Evolutionary conservation across 192 early-diverging fungal species (phyloP), one percentile per base, ranked within the genome.

Genomic region (Umbelopsis isabellina): DNA sequence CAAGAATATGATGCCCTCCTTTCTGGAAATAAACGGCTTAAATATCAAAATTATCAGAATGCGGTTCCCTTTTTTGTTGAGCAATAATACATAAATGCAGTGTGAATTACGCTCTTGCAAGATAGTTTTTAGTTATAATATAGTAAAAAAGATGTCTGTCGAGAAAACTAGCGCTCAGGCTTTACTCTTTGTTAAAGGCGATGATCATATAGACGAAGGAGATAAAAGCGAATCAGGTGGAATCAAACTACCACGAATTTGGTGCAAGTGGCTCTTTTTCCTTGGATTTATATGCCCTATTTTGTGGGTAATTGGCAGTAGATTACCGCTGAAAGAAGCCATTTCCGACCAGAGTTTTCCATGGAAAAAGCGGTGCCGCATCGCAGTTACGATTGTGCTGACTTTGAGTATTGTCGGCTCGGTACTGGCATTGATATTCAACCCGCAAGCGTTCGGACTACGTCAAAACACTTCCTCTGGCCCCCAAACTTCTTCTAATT

Each of bases 301-400:
- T 1, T 47, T 64, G 0, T 77, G 75, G 75, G 68, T 77, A 46
- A 66, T 77, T 10, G 75, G 75, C 0, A 77, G 75, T 16, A 77
- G 44, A 51, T 46, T 45, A 27, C 16, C 27, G 13, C 44, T 68
- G 8, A 44, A 51, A 27, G 35, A 33, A 0, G n/a, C 18, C 25
- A 37, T 41, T 27, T n/a, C 12, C 6, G 46, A 70, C 44, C 15
- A 35, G 20, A 16, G 45, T 12, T 53, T 66, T 33, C 21, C 52
- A 0, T 77, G 75, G 75, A 72, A 69, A 22, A 77, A 71, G 7
- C 55, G 75, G 4, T 77, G 75, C 44, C 71, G 75, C 5, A 77
- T 77, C 23, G 70, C 75, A 12, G 67, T 68, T 9, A 77, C 75
- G 1, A 58, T 77, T 27, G 46, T 69, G 21, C 45, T 77, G 21